Evolutionary conservation across 441 rosid genomes (phyloP).

Genomic region (Jatropha podagrica): DNA sequence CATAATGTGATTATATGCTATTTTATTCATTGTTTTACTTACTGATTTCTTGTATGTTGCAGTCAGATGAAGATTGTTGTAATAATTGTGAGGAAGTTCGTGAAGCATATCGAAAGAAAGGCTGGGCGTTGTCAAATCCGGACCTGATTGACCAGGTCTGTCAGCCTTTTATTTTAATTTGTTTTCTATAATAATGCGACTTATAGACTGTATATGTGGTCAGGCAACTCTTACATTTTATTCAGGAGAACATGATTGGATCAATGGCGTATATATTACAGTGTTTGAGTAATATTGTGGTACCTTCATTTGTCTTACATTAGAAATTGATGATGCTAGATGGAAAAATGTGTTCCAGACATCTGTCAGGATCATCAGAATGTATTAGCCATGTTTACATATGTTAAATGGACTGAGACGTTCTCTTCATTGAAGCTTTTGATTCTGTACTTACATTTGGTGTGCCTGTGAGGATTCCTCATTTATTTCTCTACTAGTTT

Average conservation of each 20-base stretch:
- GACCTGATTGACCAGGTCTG: slow-evolving; percentile 89
- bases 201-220: background rate
- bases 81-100: slow-evolving; percentile 96
- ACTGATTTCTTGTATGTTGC: slow-evolving; percentile 21
- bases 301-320: background rate
- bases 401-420: background rate
- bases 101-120: slow-evolving; percentile 94
- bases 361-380: background rate
- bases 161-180: slow-evolving; percentile 6
- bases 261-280: background rate
- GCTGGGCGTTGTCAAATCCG: slow-evolving; percentile 88
- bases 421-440: background rate
- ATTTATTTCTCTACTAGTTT: background rate
- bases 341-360: background rate
- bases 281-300: no score
- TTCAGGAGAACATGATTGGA: background rate
- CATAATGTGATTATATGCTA: background rate
- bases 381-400: background rate
- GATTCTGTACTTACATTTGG: background rate
- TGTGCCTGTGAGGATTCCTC: background rate
- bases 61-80: slow-evolving; percentile 90
- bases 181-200: background rate
- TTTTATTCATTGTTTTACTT: background rate
- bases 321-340: background rate
- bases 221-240: background rate